phyloP scores from a whole-genome alignment of 768 basidiomycete species.

The Naganishia friedmannii region DNA sequence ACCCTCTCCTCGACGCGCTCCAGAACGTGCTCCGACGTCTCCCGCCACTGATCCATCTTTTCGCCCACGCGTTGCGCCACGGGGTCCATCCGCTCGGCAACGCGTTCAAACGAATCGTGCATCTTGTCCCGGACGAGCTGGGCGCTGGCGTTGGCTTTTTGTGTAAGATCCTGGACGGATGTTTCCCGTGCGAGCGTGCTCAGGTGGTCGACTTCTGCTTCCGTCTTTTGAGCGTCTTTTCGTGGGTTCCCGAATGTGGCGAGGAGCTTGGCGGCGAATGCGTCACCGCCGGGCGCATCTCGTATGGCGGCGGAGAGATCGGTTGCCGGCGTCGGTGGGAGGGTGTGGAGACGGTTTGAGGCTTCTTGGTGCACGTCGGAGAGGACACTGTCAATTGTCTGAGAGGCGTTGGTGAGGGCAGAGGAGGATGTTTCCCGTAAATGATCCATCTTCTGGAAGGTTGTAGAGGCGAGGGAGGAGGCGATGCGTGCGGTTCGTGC shows the following conservation, averaged over 20 bases:
- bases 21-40: not conserved
- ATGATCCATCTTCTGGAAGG: not conserved
- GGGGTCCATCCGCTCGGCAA: not conserved
- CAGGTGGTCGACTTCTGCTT: not conserved
- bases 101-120: not conserved
- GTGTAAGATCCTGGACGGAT: not conserved
- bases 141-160: not conserved
- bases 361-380: not conserved
- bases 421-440: not conserved
- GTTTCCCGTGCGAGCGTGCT: not conserved
- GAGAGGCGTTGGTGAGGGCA: not conserved
- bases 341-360: not conserved
- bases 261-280: not conserved
- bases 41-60: not conserved
- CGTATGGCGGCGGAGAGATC: too few relatives aligned
- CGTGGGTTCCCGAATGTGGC: constrained; percentile 6
- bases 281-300: not conserved
- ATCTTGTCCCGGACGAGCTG: not conserved
- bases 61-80: not conserved
- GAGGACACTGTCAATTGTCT: not conserved
- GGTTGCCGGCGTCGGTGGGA: not conserved
- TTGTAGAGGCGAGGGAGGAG: not conserved
- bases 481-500: not conserved
- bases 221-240: not conserved
- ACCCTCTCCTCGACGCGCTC: not conserved